Evolutionary conservation across 345 rosid genomes (phyloP), one percentile per base, ranked within the genome.

Genomic region (Eucalyptus cloeziana): DNA sequence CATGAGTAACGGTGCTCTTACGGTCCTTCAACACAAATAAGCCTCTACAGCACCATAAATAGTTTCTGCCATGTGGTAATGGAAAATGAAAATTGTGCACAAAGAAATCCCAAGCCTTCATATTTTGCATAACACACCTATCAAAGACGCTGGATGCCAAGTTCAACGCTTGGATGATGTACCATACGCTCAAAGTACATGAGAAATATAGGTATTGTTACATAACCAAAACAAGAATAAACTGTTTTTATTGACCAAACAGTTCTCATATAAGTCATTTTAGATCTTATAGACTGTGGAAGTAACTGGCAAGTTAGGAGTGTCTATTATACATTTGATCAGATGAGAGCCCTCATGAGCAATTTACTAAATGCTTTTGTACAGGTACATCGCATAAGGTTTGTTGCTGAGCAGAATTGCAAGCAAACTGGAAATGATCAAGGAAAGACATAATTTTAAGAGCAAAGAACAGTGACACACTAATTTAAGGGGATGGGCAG

Each of bases 11-110:
- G 2, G 27, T 54, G 60, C 60, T 54, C 60, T 56, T 50, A 50
- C 19, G 2, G 19, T 50, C 1, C 19, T 50, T 56, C 62, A 56
- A 56, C 62, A 56, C 27, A 56, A 56, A 56, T 56, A 56, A 56
- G 6, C 27, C n/a, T 58, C 64, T 58, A 4, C n/a, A 58, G n/a
- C 64, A 89, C 83, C 67, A 60, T 86, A 30, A 67, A 93, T n/a
- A 54, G 86, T 58, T 40, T 90, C 21, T 86, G 8, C 49, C 52
- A 40, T 27, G 50, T 51, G 43, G 19, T 69, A 10, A 85, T 45
- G 56, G 24, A 85, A 45, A 71, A 71, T 71, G 45, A 71, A 71
- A 71, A 33, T 9, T 0, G 2, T 37, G 45, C 81, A 71, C 13
- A 3, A 71, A 33, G 81, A 71, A 19, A 71, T 37, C 1, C 21